Evolutionary conservation across 768 basidiomycete species (phyloP).

Genomic region (Tulasnella sp.): DNA sequence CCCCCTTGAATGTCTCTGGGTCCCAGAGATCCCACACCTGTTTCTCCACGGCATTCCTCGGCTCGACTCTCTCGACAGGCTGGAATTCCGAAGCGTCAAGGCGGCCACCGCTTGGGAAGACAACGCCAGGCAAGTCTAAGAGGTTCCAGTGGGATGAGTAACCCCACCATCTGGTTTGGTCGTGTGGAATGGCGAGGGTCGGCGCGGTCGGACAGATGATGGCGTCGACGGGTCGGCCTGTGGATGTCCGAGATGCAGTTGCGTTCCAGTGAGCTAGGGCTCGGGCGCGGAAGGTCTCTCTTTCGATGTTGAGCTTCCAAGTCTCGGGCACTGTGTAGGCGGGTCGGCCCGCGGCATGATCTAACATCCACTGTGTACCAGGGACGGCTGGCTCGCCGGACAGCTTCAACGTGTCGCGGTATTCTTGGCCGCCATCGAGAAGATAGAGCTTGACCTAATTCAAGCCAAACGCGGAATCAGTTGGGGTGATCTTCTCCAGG

Average conservation of each 20-base stretch:
- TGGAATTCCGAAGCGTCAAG: conserved; percentile 17
- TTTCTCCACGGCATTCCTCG: conserved; percentile 30
- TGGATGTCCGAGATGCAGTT: conserved; percentile 26
- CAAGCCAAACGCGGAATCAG: neutral
- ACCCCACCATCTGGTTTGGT: conserved; percentile 38
- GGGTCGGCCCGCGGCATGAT: conserved; percentile 27
- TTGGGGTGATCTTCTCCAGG: neutral
- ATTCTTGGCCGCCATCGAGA: conserved; percentile 39
- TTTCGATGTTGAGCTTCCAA: conserved; percentile 35
- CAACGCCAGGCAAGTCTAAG: conserved; percentile 37
- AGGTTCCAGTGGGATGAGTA: conserved; percentile 46
- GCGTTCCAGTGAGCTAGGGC: conserved; percentile 38
- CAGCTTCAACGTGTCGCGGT: conserved; percentile 27
- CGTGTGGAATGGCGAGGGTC: conserved; percentile 38
- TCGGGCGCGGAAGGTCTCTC: conserved; percentile 32
- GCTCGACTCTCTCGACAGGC: conserved; percentile 13
- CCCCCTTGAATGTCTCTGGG: conserved; percentile 32
- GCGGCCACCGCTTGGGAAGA: conserved; percentile 32
- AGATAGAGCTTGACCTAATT: conserved; percentile 36
- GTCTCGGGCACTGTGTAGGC: conserved; percentile 33
- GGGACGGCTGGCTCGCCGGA: conserved; percentile 30
- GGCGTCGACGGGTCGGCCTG: conserved; percentile 37
- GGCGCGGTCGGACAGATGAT: conserved; percentile 38
- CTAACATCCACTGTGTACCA: conserved; percentile 35
- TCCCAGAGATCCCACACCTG: conserved; percentile 32